Evolutionary conservation across 805 yeast species (phyloP), one percentile per base, ranked within the genome.

Genomic region (Teunomyces atbi): DNA sequence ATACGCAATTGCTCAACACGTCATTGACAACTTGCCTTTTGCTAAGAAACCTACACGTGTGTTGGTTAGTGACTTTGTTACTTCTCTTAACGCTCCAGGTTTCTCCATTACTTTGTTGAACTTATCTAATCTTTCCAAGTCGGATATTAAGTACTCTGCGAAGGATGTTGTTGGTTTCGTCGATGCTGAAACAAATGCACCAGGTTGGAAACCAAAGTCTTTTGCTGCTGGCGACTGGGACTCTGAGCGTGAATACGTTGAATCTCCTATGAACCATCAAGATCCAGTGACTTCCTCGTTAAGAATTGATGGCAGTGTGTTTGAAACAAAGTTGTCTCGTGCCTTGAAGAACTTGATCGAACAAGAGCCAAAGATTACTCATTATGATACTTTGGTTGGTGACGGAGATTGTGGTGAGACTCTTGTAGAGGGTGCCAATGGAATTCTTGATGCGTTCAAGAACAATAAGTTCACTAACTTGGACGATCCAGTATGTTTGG

Each of bases 361-460:
- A 36, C 52, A 56, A 41, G 97, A 91, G 64, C 94, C 96, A 2
- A 78, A 81, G 56, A 85, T 91, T 58, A 91, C 97, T 1, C 77
- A 81, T 45, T 83, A 86, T 54, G 98, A 91, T 59, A 86, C 95
- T 1, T 75, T 82, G 54, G 97, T 92, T 1, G 98, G 98, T 47
- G 98, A 91, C 64, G 98, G 98, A 56, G 98, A 91, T 62, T 91
- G 97, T 68, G 98, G 98, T 34, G 94, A 89, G 57, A 91, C 97
- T 1, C 69, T 91, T 50, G 88, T 83, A 11, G 77, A 81, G 19
- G 98, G 97, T 33, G 94, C 90, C 23, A 76, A 83, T 45, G 90
- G 87, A 1, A 78, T 91, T 36, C 64, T 81, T 37, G 68, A 74
- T 8, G 79, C 81, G 16, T 66, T 89, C 40, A 68, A 73, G 7